phyloP scores from a whole-genome alignment of 768 basidiomycete genomes.

The Gloeophyllum trabeum region DNA sequence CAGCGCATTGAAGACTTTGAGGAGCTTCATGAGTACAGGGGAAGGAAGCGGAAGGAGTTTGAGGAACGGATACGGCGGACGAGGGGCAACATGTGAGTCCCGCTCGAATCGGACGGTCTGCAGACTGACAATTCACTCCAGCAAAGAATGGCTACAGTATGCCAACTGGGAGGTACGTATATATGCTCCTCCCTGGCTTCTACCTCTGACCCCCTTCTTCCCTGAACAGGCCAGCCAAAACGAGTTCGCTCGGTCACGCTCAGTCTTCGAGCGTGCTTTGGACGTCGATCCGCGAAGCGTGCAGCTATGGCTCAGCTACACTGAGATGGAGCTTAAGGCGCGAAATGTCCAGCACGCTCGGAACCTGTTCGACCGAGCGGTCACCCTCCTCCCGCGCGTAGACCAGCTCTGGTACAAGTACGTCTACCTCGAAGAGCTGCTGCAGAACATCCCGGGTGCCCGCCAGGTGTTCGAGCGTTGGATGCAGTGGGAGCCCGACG shows the following conservation, averaged over 20 bases:
- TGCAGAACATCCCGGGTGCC: constrained; percentile 92
- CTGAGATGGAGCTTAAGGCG: constrained; percentile 96
- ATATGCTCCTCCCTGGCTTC: not conserved
- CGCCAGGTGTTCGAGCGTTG: constrained; percentile 97
- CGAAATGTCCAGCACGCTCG: constrained; percentile 96
- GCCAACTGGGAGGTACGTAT: constrained; percentile 70
- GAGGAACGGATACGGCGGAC: constrained; percentile 81
- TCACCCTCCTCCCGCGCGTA: constrained; percentile 90
- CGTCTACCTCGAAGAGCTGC: constrained; percentile 93
- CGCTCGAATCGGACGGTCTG: not conserved
- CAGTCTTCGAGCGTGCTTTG: constrained; percentile 92
- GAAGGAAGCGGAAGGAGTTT: constrained; percentile 87
- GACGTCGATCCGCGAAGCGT: constrained; percentile 89
- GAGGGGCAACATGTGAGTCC: constrained; percentile 64
- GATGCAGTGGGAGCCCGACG: constrained; percentile 99
- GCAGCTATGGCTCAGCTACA: constrained; percentile 89
- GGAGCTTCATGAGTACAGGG: constrained; percentile 80
- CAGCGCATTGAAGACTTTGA: constrained; percentile 97
- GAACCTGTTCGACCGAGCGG: constrained; percentile 94
- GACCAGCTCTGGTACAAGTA: constrained; percentile 99
- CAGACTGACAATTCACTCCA: constrained; percentile 15
- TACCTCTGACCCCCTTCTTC: not conserved
- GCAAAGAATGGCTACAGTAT: constrained; percentile 82
- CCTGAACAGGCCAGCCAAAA: constrained; percentile 88
- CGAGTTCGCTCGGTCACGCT: constrained; percentile 89